Percentiles rank a stretch among this genome's conserved stretches.
phyloP scores from a whole-genome alignment of 2,329 filamentous ascomycete genomes.

The Aspergillus neoniger region DNA sequence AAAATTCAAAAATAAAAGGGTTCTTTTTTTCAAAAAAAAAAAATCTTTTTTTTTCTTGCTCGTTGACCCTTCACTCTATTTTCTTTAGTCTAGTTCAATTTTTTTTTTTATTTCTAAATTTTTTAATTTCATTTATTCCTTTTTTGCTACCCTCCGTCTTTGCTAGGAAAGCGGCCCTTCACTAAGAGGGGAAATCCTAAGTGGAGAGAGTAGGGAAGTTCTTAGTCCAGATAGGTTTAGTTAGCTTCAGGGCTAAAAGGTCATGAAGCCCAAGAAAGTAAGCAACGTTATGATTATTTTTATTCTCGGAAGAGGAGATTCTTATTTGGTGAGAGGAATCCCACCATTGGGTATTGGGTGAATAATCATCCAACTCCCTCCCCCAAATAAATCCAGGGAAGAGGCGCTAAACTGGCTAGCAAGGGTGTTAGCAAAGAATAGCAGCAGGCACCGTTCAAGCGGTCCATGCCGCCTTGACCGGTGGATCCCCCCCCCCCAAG shows the following conservation, averaged over 20 bases:
- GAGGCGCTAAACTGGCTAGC: slow-evolving; percentile 9
- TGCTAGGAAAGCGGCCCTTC: neutral
- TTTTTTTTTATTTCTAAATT: slow-evolving; percentile 6
- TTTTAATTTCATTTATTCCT: slow-evolving; percentile 13
- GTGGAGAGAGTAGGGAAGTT: slow-evolving; percentile 11
- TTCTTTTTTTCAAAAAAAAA: neutral
- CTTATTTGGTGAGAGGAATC: neutral
- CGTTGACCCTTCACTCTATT: neutral
- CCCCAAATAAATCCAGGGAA: slow-evolving; percentile 15
- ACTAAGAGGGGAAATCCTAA: slow-evolving; percentile 9
- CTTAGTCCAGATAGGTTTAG: slow-evolving; percentile 15
- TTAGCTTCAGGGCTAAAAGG: slow-evolving; percentile 17
- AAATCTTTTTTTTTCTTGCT: too few species aligned
- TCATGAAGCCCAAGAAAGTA: slow-evolving; percentile 2
- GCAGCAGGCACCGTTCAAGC: slow-evolving; percentile 22
- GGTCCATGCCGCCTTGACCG: slow-evolving; percentile 24
- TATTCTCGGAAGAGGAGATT: neutral
- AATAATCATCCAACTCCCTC: slow-evolving; percentile 1
- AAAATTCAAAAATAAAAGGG: neutral
- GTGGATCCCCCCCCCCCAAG: slow-evolving; percentile 19
- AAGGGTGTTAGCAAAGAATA: slow-evolving; percentile 15
- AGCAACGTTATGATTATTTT: slow-evolving; percentile 7
- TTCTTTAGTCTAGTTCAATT: slow-evolving; percentile 7
- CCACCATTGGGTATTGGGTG: neutral
- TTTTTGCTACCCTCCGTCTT: too few species aligned